A percentile compares a stretch with the other conserved stretches of the same genome.
Evolutionary conservation across 208 protist genomes (phyloP).

Genomic region (Leptomonas pyrrhocoris): DNA sequence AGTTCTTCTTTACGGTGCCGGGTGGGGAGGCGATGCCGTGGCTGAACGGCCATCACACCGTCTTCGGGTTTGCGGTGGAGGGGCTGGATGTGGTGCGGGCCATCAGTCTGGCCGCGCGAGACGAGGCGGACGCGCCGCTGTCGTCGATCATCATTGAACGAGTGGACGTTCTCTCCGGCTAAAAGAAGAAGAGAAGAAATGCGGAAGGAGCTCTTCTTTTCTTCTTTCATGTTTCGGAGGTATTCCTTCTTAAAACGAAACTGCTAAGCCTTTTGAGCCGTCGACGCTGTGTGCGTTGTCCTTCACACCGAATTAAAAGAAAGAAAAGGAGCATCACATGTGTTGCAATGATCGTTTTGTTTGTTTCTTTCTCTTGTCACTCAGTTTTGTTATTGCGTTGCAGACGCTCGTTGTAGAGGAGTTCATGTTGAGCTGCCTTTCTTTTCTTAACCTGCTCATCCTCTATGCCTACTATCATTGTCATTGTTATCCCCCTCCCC

Average conservation of each 20-base stretch:
- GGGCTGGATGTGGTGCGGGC: conserved; percentile 62
- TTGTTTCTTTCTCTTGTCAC: neutral
- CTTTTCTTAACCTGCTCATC: too few species aligned
- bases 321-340: too few species aligned
- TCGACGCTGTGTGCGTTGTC: too few species aligned
- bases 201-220: too few species aligned
- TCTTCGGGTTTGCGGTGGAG: conserved; percentile 92
- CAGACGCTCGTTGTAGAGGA: too few species aligned
- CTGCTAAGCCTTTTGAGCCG: too few species aligned
- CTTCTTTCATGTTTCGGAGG: too few species aligned
- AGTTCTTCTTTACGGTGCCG: conserved; percentile 90
- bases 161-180: conserved; percentile 40
- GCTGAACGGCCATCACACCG: conserved; percentile 94
- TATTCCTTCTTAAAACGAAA: neutral
- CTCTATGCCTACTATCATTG: too few species aligned
- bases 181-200: neutral
- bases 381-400: conserved; percentile 1
- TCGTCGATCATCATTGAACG: conserved; percentile 63
- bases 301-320: too few species aligned
- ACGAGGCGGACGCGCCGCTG: conserved; percentile 57
- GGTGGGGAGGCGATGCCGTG: conserved; percentile 53
- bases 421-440: too few species aligned
- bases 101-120: conserved; percentile 45
- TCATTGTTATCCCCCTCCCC: too few species aligned
- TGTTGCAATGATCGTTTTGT: neutral